Base-by-base conservation (phyloP, 2,329 filamentous ascomycete species). In the Fusarium tanahbumbuense region DNA sequence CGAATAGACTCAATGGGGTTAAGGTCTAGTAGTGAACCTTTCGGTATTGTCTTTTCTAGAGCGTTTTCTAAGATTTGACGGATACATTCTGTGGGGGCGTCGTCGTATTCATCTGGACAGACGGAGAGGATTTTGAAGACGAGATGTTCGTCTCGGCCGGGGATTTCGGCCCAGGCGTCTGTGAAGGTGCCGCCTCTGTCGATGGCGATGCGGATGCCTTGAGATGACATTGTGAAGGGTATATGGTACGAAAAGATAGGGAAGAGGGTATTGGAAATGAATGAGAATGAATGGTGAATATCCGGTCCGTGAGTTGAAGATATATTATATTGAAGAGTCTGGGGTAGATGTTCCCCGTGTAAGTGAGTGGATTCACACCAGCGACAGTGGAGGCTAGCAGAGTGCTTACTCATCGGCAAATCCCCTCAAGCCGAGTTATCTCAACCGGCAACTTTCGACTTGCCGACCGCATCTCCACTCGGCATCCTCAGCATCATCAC, bases 61-160 rank as follows among this genome's bases (percentile, higher is more conserved):
- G 78, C 79, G 18, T 75, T 71, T 71, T 78, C 79, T 13, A 82
- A 69, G 25, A 83, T 79, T 30, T 79, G 78, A 5, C 91, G 85
- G 67, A 93, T 93, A 25, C 91, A 90, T 81, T 93, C 91, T 30
- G 92, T 84, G 0, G 91, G 91, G 1, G 91, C 91, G 79, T 93
- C 91, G 44, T 88, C 82, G 78, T 93, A 93, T 78, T 93, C 92
- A 23, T 84, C 82, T 0, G 91, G 91, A 71, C 92, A 90, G 62
- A 91, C 90, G 2, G 73, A 75, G 2, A 75, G 67, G 6, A 71
- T 62, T n/a, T 75, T 75, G 54, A 75, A 70, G 20, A 75, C 72
- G 5, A 75, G 63, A n/a, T 75, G 69, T 6, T 75, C 65, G 30
- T 63, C 23, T 40, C 57, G 56, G 10, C 71, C 70, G 1, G 73